Percentiles rank a stretch among this genome's conserved stretches.
Evolutionary conservation across 345 rosid species (phyloP).

Genomic region (Eucalyptus sp.): DNA sequence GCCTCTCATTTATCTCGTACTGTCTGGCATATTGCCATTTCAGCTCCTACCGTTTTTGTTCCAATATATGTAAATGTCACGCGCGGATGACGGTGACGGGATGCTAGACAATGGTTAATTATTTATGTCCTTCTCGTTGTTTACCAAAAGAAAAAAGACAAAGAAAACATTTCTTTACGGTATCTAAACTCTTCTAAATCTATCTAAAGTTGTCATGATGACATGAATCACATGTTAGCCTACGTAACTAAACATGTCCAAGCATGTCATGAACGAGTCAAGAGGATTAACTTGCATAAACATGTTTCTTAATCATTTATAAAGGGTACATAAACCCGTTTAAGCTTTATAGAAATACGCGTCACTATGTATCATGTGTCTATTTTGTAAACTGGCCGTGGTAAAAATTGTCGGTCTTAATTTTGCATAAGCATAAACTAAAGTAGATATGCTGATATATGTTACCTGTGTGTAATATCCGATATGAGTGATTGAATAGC

Average conservation of each 20-base stretch:
- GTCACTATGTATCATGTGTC: background rate
- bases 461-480: background rate
- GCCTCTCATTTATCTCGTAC: no score
- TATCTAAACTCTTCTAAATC: background rate
- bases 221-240: background rate
- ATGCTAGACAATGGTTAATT: background rate
- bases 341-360: background rate
- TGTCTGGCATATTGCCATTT: background rate
- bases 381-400: rapidly evolving
- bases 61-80: background rate
- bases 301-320: background rate
- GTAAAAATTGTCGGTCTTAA: background rate
- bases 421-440: background rate
- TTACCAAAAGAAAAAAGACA: background rate
- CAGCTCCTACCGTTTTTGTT: background rate
- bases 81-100: rapidly evolving
- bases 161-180: rapidly evolving
- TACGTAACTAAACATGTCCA: background rate
- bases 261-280: background rate
- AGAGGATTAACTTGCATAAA: background rate
- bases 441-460: background rate
- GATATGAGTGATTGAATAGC: background rate
- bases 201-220: background rate
- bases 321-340: rapidly evolving
- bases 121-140: background rate